phyloP scores from a whole-genome alignment of 73 alveolate species.

The Blepharisma japonicum region DNA sequence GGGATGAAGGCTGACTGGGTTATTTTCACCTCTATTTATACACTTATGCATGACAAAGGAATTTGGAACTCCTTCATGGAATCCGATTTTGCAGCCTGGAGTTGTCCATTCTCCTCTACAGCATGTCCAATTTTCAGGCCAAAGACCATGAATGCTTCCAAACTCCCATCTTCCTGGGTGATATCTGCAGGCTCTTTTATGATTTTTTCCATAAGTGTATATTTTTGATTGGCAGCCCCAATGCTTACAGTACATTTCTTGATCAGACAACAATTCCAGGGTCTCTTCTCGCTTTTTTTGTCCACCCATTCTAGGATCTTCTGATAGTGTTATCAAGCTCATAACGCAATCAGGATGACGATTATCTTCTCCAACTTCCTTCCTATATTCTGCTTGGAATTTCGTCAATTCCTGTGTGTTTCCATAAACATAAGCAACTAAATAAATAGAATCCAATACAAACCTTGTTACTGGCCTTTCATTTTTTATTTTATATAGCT shows the following conservation, averaged over 20 bases:
- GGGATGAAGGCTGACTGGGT: conserved; percentile 79
- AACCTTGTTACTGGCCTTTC: conserved; percentile 29
- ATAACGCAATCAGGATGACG: background rate
- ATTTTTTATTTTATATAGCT: conserved; percentile 74
- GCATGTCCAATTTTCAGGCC: conserved; percentile 99
- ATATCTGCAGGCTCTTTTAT: conserved; percentile 72
- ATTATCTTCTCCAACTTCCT: background rate
- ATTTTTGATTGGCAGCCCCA: background rate
- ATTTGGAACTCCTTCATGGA: conserved; percentile 87
- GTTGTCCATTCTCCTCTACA: conserved; percentile 95
- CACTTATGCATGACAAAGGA: conserved; percentile 66
- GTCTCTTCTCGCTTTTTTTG: background rate
- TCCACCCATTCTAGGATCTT: background rate
- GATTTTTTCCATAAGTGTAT: conserved; percentile 69
- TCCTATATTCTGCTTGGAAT: background rate
- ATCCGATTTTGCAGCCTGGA: conserved; percentile 86
- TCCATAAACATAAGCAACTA: conserved; percentile 85
- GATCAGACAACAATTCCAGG: conserved; percentile 51
- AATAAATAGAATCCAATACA: conserved; percentile 70
- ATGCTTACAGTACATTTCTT: conserved; percentile 47
- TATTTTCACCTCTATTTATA: conserved; percentile 87
- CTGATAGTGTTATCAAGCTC: background rate
- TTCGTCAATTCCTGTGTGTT: conserved; percentile 52
- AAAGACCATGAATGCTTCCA: conserved; percentile 93
- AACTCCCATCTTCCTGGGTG: conserved; percentile 97